phyloP scores from a whole-genome alignment of 495 filamentous ascomycete genomes.

The Ramalina intermedia region DNA sequence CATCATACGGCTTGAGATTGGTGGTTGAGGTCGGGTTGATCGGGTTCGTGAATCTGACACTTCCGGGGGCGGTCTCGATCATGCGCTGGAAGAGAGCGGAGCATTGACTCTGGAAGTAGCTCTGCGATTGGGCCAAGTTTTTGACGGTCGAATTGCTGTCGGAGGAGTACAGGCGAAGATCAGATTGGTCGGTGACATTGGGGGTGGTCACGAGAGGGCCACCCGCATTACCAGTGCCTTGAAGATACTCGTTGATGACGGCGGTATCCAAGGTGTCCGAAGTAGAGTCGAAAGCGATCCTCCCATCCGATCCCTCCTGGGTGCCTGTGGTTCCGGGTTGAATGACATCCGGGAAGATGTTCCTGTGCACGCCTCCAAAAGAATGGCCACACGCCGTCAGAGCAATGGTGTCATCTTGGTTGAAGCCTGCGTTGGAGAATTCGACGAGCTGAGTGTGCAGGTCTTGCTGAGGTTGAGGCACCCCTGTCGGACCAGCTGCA shows the following conservation, averaged over 20 bases:
- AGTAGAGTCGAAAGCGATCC: slow-evolving; percentile 25
- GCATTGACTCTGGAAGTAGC: slow-evolving; percentile 33
- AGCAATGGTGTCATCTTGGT: slow-evolving; percentile 40
- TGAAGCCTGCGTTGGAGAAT: slow-evolving; percentile 45
- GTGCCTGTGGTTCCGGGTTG: slow-evolving; percentile 23
- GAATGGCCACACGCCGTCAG: slow-evolving; percentile 48
- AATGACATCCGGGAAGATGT: slow-evolving; percentile 39
- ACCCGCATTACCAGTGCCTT: slow-evolving; percentile 23
- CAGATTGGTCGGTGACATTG: slow-evolving; percentile 34
- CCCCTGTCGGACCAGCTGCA: slow-evolving; percentile 31
- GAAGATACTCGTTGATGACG: slow-evolving; percentile 40
- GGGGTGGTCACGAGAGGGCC: slow-evolving; percentile 28
- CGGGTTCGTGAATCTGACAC: slow-evolving; percentile 33
- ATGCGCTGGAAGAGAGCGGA: slow-evolving; percentile 38
- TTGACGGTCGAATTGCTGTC: slow-evolving; percentile 42
- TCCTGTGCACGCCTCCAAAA: slow-evolving; percentile 44
- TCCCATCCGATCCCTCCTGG: slow-evolving; percentile 27
- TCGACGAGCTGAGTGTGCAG: slow-evolving; percentile 35
- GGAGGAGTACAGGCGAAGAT: slow-evolving; percentile 40
- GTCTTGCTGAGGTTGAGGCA: slow-evolving; percentile 45
- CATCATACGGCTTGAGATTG: slow-evolving; percentile 7
- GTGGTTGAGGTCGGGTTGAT: slow-evolving; percentile 27
- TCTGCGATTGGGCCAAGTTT: slow-evolving; percentile 24
- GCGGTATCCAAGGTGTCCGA: slow-evolving; percentile 38
- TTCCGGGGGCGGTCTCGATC: slow-evolving; percentile 44